Conservation (phyloP, 352 stramenopile species). For the Hyaloperonospora arabidopsidis region DNA sequence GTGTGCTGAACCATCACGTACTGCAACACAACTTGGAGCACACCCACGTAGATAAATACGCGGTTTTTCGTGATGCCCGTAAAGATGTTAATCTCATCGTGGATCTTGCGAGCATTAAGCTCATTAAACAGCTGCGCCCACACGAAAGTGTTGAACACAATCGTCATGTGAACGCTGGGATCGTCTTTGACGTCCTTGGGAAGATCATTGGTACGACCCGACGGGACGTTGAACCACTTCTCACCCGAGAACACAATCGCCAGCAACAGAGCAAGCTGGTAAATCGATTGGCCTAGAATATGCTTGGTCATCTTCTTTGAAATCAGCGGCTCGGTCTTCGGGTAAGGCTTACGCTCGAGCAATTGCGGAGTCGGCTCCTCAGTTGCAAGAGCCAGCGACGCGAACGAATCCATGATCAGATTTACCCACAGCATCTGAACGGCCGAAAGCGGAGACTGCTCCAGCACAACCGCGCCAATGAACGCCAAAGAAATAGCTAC, state of each 20-base stretch:
- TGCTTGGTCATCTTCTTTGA: constrained; percentile 91
- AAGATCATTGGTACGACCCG: constrained; percentile 32
- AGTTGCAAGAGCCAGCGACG: constrained; percentile 90
- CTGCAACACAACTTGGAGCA: constrained; percentile 87
- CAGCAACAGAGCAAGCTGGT: constrained; percentile 85
- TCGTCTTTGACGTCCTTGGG: constrained; percentile 41
- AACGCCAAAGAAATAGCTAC: constrained; percentile 88
- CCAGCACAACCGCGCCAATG: constrained; percentile 58
- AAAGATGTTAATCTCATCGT: constrained; percentile 94
- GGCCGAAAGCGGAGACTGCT: constrained; percentile 80
- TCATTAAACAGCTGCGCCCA: constrained; percentile 91
- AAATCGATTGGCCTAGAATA: constrained; percentile 88
- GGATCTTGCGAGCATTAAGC: constrained; percentile 73
- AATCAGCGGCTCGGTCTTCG: constrained; percentile 84
- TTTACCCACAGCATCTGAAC: constrained; percentile 98
- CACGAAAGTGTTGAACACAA: constrained; percentile 97
- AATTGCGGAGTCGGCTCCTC: constrained; percentile 84
- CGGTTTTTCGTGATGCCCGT: constrained; percentile 84
- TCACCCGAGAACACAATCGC: constrained; percentile 71
- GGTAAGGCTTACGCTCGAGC: constrained; percentile 88
- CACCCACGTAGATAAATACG: constrained; percentile 88
- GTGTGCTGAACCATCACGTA: constrained; percentile 93
- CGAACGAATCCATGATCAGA: constrained; percentile 96
- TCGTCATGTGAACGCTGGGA: constrained; percentile 88
- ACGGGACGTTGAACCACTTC: constrained; percentile 42